Evolutionary conservation across 352 stramenopile species (phyloP), one percentile per base, ranked within the genome.

Genomic region (Globisporangium spiculum): DNA sequence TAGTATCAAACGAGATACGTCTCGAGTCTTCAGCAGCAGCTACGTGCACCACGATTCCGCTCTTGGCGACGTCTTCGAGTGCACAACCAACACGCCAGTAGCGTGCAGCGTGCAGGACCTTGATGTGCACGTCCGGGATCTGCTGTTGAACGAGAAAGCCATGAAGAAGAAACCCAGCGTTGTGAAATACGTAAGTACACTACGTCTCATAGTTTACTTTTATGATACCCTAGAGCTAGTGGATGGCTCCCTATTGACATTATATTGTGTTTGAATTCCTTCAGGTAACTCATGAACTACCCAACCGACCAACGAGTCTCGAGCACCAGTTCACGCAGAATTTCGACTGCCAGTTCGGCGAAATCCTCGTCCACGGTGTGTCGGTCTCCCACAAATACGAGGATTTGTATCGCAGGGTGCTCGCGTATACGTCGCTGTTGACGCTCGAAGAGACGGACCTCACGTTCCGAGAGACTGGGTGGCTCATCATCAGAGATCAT

Each of bases 21-120:
- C 14, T 4, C 55, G 63, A 30, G 63, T 55, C 32, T 63, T 63
- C 54, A 58, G 34, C 53, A 57, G 26, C 27, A 68, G 54, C 41
- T 16, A 41, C 53, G 63, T 56, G 38, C 61, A 69, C 18, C 8
- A 53, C 12, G 55, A 63, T 20, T 5, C 12, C 4, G 1, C 27
- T 0, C 22, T 26, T 4, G 58, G 58, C 0, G 36, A 64, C 20
- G 30, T 53, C 10, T 27, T 53, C 26, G 58, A 64, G 58, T 64
- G 52, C 22, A 41, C 58, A 12, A 64, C 58, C 36, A 64, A 64
- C 38, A 64, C 38, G 38, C 36, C 36, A 5, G 4, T 59, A 1
- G 16, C 3, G 24, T 58, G 36, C 38, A 48, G 16, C 5, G 1
- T 58, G 3, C 36, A 22, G 4, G 18, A 56, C 14, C 26, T 68